Conservation (phyloP, 108 stramenopile species). For the Fragilaria crotonensis region DNA sequence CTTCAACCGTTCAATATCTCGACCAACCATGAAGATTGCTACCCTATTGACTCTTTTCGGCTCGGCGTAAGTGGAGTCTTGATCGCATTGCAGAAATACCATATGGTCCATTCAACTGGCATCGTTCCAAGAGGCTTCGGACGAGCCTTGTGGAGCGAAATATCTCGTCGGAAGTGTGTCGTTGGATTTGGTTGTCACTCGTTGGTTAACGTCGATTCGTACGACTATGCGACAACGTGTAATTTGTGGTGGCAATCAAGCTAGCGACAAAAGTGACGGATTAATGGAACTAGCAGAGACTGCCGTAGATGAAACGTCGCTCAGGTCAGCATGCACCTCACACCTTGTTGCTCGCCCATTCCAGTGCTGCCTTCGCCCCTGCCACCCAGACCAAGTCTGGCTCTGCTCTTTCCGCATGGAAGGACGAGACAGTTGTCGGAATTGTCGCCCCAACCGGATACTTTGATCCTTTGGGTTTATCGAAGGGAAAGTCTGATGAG, state of each 20-base stretch:
- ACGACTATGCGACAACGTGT: neutral
- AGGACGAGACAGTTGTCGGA: constrained; percentile 65
- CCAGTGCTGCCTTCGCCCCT: constrained; percentile 77
- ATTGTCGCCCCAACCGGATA: constrained; percentile 80
- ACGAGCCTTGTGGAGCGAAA: neutral
- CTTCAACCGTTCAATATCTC: neutral
- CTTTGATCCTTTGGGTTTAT: constrained; percentile 87
- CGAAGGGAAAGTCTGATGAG: constrained; percentile 64
- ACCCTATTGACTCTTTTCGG: constrained; percentile 35
- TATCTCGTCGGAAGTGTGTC: neutral
- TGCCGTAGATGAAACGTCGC: neutral
- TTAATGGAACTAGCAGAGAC: neutral
- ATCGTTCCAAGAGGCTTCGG: neutral
- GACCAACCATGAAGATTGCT: constrained; percentile 41
- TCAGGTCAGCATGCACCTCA: neutral
- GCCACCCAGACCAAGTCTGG: constrained; percentile 25
- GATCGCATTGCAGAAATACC: neutral
- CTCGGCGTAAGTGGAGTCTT: constrained; percentile 36
- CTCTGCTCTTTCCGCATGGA: constrained; percentile 57
- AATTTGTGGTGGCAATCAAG: neutral
- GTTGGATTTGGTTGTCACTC: neutral
- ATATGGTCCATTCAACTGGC: neutral
- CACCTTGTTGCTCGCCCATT: neutral
- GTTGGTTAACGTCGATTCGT: neutral
- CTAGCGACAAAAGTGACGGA: neutral